Evolutionary conservation across 2,329 filamentous ascomycete species (phyloP), one percentile per base, ranked within the genome.

Genomic region (Cordyceps cicadae): DNA sequence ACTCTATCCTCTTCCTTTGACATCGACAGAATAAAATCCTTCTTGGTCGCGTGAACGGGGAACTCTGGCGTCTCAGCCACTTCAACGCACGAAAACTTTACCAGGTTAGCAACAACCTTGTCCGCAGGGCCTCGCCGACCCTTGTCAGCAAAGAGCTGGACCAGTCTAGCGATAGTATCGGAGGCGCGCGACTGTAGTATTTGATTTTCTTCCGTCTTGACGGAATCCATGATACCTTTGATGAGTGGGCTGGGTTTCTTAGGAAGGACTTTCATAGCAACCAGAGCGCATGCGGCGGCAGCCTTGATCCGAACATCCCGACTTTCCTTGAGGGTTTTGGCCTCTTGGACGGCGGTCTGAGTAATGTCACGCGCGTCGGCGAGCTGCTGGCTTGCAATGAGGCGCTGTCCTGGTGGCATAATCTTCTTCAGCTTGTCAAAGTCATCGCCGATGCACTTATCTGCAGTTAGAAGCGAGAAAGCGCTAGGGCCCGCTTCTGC

Each of bases 31-130:
- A 99, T 94, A 15, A 88, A 87, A 64, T 87, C 86, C 51, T 87
- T 89, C 69, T 95, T 87, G 49, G 79, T 73, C 1, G 88, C 89
- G 68, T 97, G 94, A 32, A 89, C 87, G 5, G 87, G 85, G 71
- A 97, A 97, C 69, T 97, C 94, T 0, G 94, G 94, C 0, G 95
- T 99, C 73, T 99, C 95, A 0, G 94, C 93, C 1, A 95, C 96
- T 71, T 99, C 94, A 69, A 97, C 91, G 70, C 94, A 99, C 64
- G 92, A 96, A 74, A 97, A 99, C 70, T 97, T 97, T 76, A 96
- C 90, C 57, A 99, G 75, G 70, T 99, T 99, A 52, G 90, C 87
- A 32, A 97, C 92, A 15, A 99, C 89, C 76, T 99, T 99, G 72
- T 97, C 92, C 17, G 94, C 92, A 14, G 95, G 91, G 17, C 87